Evolutionary conservation across 2,329 filamentous ascomycete species (phyloP).

Genomic region (Ophiocordyceps polyrhachis-furcata): DNA sequence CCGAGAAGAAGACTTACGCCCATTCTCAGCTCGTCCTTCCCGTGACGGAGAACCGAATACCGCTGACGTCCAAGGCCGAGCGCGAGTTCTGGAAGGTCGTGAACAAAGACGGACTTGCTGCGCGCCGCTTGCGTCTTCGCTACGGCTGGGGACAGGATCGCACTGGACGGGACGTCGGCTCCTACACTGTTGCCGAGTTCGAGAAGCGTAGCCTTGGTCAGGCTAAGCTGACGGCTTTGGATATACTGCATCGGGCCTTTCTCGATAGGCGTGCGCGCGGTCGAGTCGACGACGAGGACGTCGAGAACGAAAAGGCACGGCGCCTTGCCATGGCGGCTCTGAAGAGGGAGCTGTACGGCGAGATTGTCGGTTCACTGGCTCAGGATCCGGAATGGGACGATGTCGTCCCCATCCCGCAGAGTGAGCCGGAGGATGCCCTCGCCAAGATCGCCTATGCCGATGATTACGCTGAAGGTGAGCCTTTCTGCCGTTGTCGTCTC

Average conservation of each 20-base stretch:
- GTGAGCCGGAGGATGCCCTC: constrained; percentile 68
- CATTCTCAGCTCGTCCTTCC: constrained; percentile 26
- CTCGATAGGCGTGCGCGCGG: constrained; percentile 16
- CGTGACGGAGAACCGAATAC: constrained; percentile 16
- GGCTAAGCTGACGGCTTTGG: constrained; percentile 22
- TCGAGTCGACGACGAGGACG: constrained; percentile 17
- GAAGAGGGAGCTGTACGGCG: constrained; percentile 32
- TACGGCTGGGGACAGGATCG: constrained; percentile 33
- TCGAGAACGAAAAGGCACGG: constrained; percentile 25
- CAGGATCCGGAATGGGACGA: constrained; percentile 67
- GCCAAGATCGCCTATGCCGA: constrained; percentile 85
- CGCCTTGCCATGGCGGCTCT: constrained; percentile 32
- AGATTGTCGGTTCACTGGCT: constrained; percentile 24
- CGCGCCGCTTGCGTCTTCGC: constrained; percentile 21
- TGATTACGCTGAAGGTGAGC: constrained; percentile 62
- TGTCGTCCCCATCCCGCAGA: constrained; percentile 62
- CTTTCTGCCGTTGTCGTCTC: not conserved
- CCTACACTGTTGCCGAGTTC: constrained; percentile 28
- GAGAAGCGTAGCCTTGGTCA: constrained; percentile 22
- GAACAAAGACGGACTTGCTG: constrained; percentile 30
- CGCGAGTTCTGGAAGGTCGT: constrained; percentile 39
- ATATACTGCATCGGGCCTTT: constrained; percentile 26
- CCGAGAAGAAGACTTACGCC: constrained; percentile 30
- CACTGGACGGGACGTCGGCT: constrained; percentile 27
- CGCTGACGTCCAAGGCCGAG: constrained; percentile 26